Evolutionary conservation across 129 eudicot genomes (phyloP), one percentile per base, ranked within the genome.

Genomic region (Helichrysum umbraculigerum): DNA sequence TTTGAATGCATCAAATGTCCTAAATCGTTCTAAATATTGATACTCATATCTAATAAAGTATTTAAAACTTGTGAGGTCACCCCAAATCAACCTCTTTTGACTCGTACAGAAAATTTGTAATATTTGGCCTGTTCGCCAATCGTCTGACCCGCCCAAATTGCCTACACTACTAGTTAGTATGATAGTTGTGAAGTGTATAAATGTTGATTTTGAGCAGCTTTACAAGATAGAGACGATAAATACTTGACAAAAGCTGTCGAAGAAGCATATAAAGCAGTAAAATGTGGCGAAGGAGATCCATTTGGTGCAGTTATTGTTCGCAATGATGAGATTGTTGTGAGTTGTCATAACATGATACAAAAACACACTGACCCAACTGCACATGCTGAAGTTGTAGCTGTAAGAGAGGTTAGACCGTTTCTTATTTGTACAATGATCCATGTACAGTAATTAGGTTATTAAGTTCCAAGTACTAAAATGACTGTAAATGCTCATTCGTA

Each of bases 321-420:
- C n/a, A 21, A 57, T 57, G 63, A 57, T 57, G 30, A 57, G 10
- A 21, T 57, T 19, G 25, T 57, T 4, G 63, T n/a, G 29, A 57
- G 28, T 25, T 25, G 28, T 25, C 28, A 25, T 25, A 25, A 25
- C 28, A 25, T 25, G 28, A 1, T 25, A 7, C 25, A 4, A 21
- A 61, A 61, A 25, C 66, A 61, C 35, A 61, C 6, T 21, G 66
- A 61, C 34, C 66, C 66, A 61, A 61, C 66, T 8, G 66, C 66
- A 61, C 66, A 61, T 21, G 66, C 66, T 1, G 66, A 61, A 61
- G 34, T 61, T 7, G 10, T 32, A 61, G 66, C 66, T 5, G 16
- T 61, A 61, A 25, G 66, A 61, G 66, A 61, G 66, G 66, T 61
- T 61, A 61, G 35, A 34, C 39, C 39, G 39, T 34, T 34, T 34